These are phyloP conservation scores for Suhomyces bribrorum DNA, from an alignment of 1,139 yeast species.

Conservation along the genomic window DNA sequence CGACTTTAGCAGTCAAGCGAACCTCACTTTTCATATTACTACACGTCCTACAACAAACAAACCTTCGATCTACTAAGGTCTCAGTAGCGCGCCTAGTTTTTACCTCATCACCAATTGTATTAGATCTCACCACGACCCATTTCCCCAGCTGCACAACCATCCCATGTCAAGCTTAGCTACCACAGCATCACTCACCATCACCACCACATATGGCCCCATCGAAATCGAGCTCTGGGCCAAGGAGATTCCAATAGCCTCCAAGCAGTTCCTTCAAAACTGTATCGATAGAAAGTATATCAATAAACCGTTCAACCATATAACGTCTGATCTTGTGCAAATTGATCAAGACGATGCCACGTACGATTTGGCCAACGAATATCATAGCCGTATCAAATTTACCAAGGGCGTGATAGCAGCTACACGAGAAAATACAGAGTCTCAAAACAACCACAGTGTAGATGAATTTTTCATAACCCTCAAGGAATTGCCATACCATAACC, in stretches of 20 bases:
- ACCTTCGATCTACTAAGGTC: too few species aligned
- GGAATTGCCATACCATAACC: conserved; percentile 46
- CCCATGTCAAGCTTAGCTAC: conserved; percentile 54
- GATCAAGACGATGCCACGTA: conserved; percentile 21
- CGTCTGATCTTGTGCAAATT: conserved; percentile 41
- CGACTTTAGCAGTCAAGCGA: too few species aligned
- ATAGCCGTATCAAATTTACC: conserved; percentile 55
- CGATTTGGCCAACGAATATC: conserved; percentile 47
- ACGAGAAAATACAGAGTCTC: conserved; percentile 24
- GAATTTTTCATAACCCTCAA: conserved; percentile 57
- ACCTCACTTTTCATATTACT: too few species aligned
- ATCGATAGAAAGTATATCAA: conserved; percentile 44
- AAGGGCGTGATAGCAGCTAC: conserved; percentile 62
- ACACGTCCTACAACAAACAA: too few species aligned
- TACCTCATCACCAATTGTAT: too few species aligned
- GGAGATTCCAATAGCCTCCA: conserved; percentile 57
- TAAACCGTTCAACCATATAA: conserved; percentile 41
- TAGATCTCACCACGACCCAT: too few species aligned
- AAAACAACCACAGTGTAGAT: conserved; percentile 39
- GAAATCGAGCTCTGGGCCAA: conserved; percentile 71
- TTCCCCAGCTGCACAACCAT: too few species aligned
- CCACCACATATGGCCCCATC: conserved; percentile 62
- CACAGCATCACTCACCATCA: conserved; percentile 56
- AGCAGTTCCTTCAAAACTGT: conserved; percentile 52
- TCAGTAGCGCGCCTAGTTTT: too few species aligned